Percentiles rank a stretch among this genome's conserved stretches.
These are phyloP conservation scores for Antarctomyces pellizariae DNA, from an alignment of 495 filamentous ascomycete genomes.

Conservation along the genomic window DNA sequence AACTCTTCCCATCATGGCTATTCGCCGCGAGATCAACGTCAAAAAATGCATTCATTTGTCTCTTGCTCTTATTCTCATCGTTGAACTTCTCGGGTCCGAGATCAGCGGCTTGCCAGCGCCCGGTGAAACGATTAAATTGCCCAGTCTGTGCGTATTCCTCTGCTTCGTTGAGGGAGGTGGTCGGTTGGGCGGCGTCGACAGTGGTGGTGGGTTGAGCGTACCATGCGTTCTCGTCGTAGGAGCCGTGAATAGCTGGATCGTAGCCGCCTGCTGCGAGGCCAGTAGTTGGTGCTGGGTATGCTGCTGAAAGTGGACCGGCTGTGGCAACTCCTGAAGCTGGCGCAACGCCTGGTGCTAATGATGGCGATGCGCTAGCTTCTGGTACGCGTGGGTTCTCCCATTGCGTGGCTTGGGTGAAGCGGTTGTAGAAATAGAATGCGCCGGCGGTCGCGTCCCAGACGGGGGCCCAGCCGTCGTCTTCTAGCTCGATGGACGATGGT, in stretches of 20 bases:
- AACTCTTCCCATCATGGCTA: constrained; percentile 68
- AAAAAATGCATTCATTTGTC: constrained; percentile 89
- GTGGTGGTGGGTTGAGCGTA: constrained; percentile 43
- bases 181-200: constrained; percentile 9
- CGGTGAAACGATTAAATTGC: constrained; percentile 82
- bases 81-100: constrained; percentile 52
- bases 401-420: constrained; percentile 48
- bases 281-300: constrained; percentile 14
- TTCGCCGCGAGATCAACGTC: constrained; percentile 97
- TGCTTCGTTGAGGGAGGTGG: constrained; percentile 13
- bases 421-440: constrained; percentile 80
- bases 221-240: constrained; percentile 81
- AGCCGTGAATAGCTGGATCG: constrained; percentile 86
- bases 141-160: constrained; percentile 39
- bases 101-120: constrained; percentile 45
- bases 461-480: constrained; percentile 74
- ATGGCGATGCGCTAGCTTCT: constrained; percentile 11
- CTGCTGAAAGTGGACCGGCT: constrained; percentile 13
- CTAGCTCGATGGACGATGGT: constrained; percentile 11
- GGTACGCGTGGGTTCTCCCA: constrained; percentile 81
- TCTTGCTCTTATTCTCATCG: constrained; percentile 67
- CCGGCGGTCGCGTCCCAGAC: constrained; percentile 53
- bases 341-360: constrained; percentile 9
- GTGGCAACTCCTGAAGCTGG: constrained; percentile 11
- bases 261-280: constrained; percentile 39